Conservation (phyloP, 192 early-diverging fungal genomes). For the Lunasporangiospora selenospora region DNA sequence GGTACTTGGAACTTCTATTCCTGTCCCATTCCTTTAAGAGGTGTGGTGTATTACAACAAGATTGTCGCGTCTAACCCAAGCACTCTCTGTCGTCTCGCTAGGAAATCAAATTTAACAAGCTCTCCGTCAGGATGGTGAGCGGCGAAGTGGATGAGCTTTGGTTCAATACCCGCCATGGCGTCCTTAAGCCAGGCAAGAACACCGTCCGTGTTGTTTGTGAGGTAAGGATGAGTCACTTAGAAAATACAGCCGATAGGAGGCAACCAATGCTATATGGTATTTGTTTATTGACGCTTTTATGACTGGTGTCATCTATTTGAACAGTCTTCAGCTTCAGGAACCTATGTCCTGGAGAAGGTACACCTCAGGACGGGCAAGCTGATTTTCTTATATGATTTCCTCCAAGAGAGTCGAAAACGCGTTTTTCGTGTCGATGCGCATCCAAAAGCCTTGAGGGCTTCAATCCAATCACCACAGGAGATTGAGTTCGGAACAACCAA, state of each 20-base stretch:
- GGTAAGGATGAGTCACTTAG: slow-evolving; percentile 31
- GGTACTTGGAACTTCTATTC: slow-evolving; percentile 36
- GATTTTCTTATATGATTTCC: slow-evolving; percentile 60
- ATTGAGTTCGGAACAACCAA: slow-evolving; percentile 45
- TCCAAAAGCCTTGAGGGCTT: slow-evolving; percentile 43
- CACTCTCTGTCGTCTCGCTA: neutral
- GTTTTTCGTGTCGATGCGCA: slow-evolving; percentile 57
- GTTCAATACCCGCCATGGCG: slow-evolving; percentile 52
- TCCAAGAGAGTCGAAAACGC: slow-evolving; percentile 54
- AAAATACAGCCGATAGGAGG: neutral
- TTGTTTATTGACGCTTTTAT: neutral
- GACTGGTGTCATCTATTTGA: neutral
- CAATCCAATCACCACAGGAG: slow-evolving; percentile 38
- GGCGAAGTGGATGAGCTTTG: slow-evolving; percentile 59
- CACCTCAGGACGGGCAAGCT: slow-evolving; percentile 65
- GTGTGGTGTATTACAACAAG: neutral
- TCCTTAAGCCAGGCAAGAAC: slow-evolving; percentile 59
- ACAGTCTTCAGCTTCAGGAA: slow-evolving; percentile 64
- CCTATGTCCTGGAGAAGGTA: slow-evolving; percentile 62
- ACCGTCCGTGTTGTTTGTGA: slow-evolving; percentile 56
- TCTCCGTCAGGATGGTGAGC: slow-evolving; percentile 56
- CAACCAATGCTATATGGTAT: neutral
- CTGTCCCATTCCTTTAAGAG: neutral
- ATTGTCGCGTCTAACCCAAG: neutral
- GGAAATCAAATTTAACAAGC: slow-evolving; percentile 53